Base-by-base conservation (phyloP, 495 filamentous ascomycete species). In the Lichenothelia convexa region DNA sequence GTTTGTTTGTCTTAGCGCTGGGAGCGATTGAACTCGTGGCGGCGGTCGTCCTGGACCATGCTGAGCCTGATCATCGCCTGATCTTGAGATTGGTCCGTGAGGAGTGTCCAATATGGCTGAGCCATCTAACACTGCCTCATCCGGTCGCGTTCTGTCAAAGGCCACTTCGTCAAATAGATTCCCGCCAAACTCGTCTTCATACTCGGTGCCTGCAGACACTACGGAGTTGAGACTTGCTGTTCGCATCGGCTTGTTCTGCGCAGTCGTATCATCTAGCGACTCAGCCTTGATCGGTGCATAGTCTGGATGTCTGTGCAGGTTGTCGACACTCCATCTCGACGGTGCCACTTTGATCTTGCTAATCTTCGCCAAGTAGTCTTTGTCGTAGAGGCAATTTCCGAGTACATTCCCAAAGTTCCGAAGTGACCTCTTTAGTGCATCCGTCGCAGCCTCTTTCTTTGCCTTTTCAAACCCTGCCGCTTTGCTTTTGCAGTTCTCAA, bases 311-410 rank as follows among this genome's bases (percentile, higher is more conserved):
- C 85, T 67, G 57, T 93, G 74, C 12, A 94, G 63, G n/a, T 75
- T 73, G 3, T 68, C 68, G 19, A 71, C 64, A 45, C 83, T 71
- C 63, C 80, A 86, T 56, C 66, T 81, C 9, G 66, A 61, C 12
- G 72, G 70, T 22, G 55, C 58, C 18, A 68, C 65, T 59, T 83
- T 93, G 33, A 95, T 57, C 58, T 80, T 91, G 4, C 73, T 76
- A 8, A 94, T 78, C 51, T 81, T 82, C 23, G 68, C 57, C 39
- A 95, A 58, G 54, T 92, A 97, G 31, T 87, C 72, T 49, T 93
- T 94, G 54, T 97, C 89, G 61, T 95, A 93, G 37, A 97, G 71
- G 59, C 89, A 97, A 54, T 95, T 95, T 13, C 89, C 89, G 39
- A 97, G 65, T 11, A 94, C 75, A 49, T 97, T 97, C 30, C 89